Evolutionary conservation across 225 moss, liverwort and hornwort genomes (phyloP).

Genomic region (Polytrichum commune): DNA sequence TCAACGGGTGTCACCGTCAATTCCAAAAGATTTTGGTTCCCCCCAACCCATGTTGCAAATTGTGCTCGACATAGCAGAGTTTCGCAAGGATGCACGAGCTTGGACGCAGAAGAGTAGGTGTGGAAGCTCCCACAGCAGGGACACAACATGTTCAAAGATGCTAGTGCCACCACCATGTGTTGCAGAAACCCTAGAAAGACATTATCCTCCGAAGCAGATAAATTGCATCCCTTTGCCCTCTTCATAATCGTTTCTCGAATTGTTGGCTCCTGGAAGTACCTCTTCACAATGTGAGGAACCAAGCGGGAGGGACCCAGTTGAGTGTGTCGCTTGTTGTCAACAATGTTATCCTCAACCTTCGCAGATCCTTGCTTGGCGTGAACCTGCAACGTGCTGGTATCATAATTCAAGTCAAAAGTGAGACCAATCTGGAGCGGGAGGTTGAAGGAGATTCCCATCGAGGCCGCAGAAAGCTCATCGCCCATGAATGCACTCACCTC

Average conservation of each 20-base stretch:
- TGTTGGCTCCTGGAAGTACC: background rate
- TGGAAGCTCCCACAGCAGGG: background rate
- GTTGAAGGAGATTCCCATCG: background rate
- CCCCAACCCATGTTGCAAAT: background rate
- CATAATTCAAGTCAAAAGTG: background rate
- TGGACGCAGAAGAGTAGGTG: background rate
- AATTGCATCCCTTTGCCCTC: background rate
- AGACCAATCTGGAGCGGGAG: background rate
- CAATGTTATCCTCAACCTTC: background rate
- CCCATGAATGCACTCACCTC: conserved; percentile 1
- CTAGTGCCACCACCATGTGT: conserved; percentile 1
- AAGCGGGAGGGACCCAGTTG: background rate
- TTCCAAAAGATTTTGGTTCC: background rate
- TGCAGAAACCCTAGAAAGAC: background rate
- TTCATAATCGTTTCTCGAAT: background rate
- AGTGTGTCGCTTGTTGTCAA: background rate
- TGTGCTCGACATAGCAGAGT: conserved; percentile 2
- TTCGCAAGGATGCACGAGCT: background rate
- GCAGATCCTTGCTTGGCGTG: background rate
- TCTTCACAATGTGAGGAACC: conserved; percentile 1
- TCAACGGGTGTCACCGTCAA: background rate
- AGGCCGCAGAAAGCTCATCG: conserved; percentile 2
- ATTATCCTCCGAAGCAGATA: background rate
- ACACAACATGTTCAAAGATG: conserved; percentile 1
- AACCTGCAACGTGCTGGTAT: background rate